Evolutionary conservation across 2,329 filamentous ascomycete genomes (phyloP).

Genomic region (Pseudogymnoascus sp.): DNA sequence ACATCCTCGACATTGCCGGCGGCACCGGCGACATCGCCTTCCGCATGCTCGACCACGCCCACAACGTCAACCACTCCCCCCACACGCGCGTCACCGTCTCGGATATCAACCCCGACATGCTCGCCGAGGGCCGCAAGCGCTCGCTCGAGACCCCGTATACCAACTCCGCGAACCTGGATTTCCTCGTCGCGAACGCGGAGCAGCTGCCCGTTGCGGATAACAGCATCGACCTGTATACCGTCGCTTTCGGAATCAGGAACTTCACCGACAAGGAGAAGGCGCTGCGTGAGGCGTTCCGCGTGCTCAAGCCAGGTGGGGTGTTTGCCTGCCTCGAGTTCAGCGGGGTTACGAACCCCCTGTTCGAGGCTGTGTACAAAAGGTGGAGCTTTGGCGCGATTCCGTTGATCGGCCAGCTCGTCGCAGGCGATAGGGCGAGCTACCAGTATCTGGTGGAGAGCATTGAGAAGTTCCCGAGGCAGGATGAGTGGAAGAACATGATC

Average conservation of each 20-base stretch:
- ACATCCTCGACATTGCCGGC: conserved; percentile 90
- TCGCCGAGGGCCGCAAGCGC: conserved; percentile 77
- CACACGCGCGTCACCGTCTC: conserved; percentile 80
- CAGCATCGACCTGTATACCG: conserved; percentile 90
- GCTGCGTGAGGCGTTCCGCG: conserved; percentile 72
- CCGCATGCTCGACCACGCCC: conserved; percentile 84
- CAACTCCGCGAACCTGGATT: conserved; percentile 54
- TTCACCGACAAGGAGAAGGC: conserved; percentile 87
- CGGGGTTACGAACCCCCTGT: conserved; percentile 62
- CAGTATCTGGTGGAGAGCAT: conserved; percentile 99
- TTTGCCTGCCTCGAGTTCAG: conserved; percentile 97
- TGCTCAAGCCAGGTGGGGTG: conserved; percentile 87
- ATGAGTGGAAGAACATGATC: conserved; percentile 78
- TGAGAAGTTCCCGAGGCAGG: conserved; percentile 81
- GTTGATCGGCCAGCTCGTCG: conserved; percentile 88
- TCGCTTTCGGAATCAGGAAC: conserved; percentile 95
- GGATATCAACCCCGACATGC: conserved; percentile 95
- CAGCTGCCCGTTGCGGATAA: conserved; percentile 58
- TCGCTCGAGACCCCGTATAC: conserved; percentile 47
- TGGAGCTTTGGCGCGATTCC: conserved; percentile 96
- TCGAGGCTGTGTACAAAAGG: conserved; percentile 83
- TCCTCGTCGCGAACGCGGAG: conserved; percentile 88
- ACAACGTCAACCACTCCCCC: conserved; percentile 69
- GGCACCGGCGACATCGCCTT: conserved; percentile 98
- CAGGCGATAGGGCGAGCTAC: conserved; percentile 89